phyloP scores from a whole-genome alignment of 306 rosid species.

The Cucurbita moschata region DNA sequence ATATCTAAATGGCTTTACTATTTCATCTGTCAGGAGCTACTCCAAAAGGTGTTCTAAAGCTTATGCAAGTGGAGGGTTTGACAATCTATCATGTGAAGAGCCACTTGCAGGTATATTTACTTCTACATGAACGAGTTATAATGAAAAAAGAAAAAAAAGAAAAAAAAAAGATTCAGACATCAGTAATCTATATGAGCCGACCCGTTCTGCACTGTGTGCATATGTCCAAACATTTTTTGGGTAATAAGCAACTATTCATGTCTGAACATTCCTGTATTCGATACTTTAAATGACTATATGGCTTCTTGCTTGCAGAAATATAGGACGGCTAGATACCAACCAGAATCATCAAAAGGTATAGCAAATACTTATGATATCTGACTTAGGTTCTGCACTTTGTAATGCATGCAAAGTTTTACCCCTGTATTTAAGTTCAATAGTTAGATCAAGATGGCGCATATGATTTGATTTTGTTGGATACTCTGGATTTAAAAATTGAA shows the following conservation, averaged over 20 bases:
- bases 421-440: background rate
- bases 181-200: background rate
- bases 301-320: constrained; percentile 70
- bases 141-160: background rate
- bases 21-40: constrained; percentile 62
- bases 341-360: constrained; percentile 86
- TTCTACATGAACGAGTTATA: constrained; percentile 10
- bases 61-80: constrained; percentile 87
- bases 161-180: background rate
- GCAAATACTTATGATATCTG: background rate
- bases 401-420: background rate
- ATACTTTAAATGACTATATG: constrained; percentile 15
- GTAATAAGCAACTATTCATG: background rate
- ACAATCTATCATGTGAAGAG: constrained; percentile 99
- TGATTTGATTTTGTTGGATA: background rate
- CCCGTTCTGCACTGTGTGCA: background rate
- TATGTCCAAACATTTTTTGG: background rate
- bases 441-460: background rate
- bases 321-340: constrained; percentile 98
- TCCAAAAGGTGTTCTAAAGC: constrained; percentile 95
- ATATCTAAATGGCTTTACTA: constrained; percentile 6
- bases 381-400: background rate
- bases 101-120: constrained; percentile 69
- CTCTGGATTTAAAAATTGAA: background rate
- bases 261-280: constrained; percentile 4